Evolutionary conservation across 768 basidiomycete species (phyloP), one percentile per base, ranked within the genome.

Genomic region (Dioszegia hungarica): DNA sequence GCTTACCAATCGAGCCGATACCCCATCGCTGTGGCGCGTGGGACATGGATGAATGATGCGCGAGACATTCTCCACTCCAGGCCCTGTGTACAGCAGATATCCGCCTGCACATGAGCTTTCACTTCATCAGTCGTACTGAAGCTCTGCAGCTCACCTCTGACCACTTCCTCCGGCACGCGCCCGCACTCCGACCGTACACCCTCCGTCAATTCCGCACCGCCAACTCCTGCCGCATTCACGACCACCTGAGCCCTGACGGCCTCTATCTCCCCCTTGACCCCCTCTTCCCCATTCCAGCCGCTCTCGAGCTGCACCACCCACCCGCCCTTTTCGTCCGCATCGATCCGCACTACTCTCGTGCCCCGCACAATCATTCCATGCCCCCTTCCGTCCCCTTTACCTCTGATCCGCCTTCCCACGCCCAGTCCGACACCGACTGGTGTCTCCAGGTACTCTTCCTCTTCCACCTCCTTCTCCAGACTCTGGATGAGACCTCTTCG

Each of bases 21-120:
- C 80, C 2, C 88, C 88, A 58, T 89, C 86, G 70, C 94, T 88
- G 6, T 83, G 70, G 0, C 63, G 57, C 47, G 76, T 71, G 3
- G 94, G 92, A 60, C 89, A 92, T 2, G 94, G 93, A 77, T 99
- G 97, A 68, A 99, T 84, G 57, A 99, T 82, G 62, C 85, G 86
- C 3, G 80, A 81, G 54, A 95, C 79, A 12, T 80, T 73, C 14
- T 80, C 77, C 38, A 86, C 79, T 0, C 90, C 91, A 0, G 85
- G 85, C 5, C 93, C 92, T 45, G 81, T 81, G 75, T 97, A 98
- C 3, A 85, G 84, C 28, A 90, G 87, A 69, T 97, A 98, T 3
- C 91, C 57, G 83, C 62, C 63, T 67, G 28, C 25, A 0, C 6
- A 53, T 46, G 48, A 54, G 20, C 46, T 12, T 28, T 24, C 27